Evolutionary conservation across 179 eudicot species (phyloP).

Genomic region (Drosera spatulata): DNA sequence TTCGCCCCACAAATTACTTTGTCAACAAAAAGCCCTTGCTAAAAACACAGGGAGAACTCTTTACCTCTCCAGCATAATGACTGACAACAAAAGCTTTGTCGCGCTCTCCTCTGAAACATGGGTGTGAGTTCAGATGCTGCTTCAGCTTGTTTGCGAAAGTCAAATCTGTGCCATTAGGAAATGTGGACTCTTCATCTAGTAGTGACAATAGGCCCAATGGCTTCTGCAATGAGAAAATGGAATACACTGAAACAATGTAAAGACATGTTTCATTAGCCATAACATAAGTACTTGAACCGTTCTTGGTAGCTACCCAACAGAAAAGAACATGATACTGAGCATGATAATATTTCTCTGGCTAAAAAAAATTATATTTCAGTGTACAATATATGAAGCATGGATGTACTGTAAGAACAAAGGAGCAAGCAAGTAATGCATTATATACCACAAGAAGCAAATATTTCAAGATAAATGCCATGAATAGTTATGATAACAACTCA

Average conservation of each 20-base stretch:
- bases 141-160: conserved; percentile 89
- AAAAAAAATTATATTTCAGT: neutral
- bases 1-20: neutral
- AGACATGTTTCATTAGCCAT: no score
- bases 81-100: conserved; percentile 67
- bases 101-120: conserved; percentile 80
- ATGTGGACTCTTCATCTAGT: conserved; percentile 93
- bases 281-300: no score
- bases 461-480: no score
- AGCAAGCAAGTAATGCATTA: no score
- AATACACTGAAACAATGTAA: neutral
- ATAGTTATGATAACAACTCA: no score
- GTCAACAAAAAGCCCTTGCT: neutral
- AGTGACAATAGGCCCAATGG: conserved; percentile 85
- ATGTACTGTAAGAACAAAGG: no score
- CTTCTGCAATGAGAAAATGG: conserved; percentile 45
- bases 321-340: no score
- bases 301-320: no score
- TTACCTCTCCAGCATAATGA: conserved; percentile 96
- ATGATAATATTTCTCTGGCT: no score
- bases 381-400: no score
- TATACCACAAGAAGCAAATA: no score
- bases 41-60: neutral
- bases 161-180: conserved; percentile 93
- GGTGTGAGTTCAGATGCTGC: conserved; percentile 64